phyloP scores from a whole-genome alignment of 78 protist genomes.

The Dictyostelium purpureum region DNA sequence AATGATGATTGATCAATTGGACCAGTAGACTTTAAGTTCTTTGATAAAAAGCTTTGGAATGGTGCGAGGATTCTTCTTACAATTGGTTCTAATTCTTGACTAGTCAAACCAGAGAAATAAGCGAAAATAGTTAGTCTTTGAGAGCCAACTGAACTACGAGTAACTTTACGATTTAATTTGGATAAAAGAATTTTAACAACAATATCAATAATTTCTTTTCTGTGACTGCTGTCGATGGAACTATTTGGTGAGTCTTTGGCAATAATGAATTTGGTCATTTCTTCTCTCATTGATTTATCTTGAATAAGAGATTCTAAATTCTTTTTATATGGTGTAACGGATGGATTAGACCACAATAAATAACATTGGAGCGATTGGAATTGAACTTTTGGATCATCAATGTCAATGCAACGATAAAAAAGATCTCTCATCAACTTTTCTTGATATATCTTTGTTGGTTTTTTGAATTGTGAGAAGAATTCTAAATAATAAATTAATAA shows the following conservation, averaged over 20 bases:
- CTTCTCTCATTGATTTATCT: constrained; percentile 62
- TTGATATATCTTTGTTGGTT: constrained; percentile 3
- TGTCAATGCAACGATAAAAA: constrained; percentile 2
- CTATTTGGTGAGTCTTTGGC: constrained; percentile 20
- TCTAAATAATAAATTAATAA: constrained; percentile 25
- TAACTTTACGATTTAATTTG: constrained; percentile 24
- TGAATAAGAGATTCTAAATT: constrained; percentile 37
- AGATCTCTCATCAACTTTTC: background rate
- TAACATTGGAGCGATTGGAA: constrained; percentile 29
- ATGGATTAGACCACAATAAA: background rate
- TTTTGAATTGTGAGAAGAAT: constrained; percentile 56
- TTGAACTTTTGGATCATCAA: constrained; percentile 46
- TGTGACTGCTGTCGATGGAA: background rate
- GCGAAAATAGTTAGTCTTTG: constrained; percentile 35
- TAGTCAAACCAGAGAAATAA: constrained; percentile 36
- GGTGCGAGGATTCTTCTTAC: background rate
- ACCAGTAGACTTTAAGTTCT: no score
- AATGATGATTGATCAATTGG: background rate
- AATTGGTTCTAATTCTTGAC: constrained; percentile 29
- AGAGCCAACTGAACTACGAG: background rate
- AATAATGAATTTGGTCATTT: constrained; percentile 48
- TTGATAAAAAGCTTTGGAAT: background rate
- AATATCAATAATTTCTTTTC: background rate
- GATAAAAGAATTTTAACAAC: constrained; percentile 19
- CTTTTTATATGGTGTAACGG: constrained; percentile 36